Evolutionary conservation across 73 alveolate species (phyloP).

Genomic region (Paramecium primaurelia): DNA sequence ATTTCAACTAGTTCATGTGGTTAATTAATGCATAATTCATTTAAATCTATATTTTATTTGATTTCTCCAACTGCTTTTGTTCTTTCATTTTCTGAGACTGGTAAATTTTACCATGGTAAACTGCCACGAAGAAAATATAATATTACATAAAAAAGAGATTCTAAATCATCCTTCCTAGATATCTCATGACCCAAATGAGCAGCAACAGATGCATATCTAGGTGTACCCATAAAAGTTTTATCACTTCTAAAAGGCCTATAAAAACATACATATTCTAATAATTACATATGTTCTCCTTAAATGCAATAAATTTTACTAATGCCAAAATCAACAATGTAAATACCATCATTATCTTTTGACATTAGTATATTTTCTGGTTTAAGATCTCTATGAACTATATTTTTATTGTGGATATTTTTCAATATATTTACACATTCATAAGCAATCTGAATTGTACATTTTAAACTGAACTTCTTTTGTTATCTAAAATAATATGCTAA

Average conservation of each 20-base stretch:
- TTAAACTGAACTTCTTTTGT: background rate
- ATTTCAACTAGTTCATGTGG: slow-evolving; percentile 78
- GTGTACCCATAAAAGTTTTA: slow-evolving; percentile 73
- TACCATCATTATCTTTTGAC: slow-evolving; percentile 21
- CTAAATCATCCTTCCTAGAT: slow-evolving; percentile 94
- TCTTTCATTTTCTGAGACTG: slow-evolving; percentile 83
- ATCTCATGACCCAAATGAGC: slow-evolving; percentile 80
- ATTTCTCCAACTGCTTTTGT: slow-evolving; percentile 80
- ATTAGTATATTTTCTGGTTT: slow-evolving; percentile 75
- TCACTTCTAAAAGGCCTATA: slow-evolving; percentile 42
- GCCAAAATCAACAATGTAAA: slow-evolving; percentile 54
- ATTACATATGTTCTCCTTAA: slow-evolving; percentile 38
- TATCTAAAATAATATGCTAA: background rate
- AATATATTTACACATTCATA: slow-evolving; percentile 6
- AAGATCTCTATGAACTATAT: slow-evolving; percentile 75
- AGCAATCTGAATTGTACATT: slow-evolving; percentile 27
- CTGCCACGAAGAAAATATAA: slow-evolving; percentile 84
- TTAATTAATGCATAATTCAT: slow-evolving; percentile 72
- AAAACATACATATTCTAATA: background rate
- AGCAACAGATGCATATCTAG: slow-evolving; percentile 91
- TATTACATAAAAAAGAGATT: slow-evolving; percentile 90
- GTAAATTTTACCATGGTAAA: slow-evolving; percentile 94
- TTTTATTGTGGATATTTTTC: slow-evolving; percentile 57
- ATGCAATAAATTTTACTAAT: slow-evolving; percentile 25
- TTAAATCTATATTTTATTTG: slow-evolving; percentile 74